A percentile compares a stretch with the other conserved stretches of the same genome.
phyloP scores from a whole-genome alignment of 306 rosid species.

The Cotoneaster glaucophyllus region DNA sequence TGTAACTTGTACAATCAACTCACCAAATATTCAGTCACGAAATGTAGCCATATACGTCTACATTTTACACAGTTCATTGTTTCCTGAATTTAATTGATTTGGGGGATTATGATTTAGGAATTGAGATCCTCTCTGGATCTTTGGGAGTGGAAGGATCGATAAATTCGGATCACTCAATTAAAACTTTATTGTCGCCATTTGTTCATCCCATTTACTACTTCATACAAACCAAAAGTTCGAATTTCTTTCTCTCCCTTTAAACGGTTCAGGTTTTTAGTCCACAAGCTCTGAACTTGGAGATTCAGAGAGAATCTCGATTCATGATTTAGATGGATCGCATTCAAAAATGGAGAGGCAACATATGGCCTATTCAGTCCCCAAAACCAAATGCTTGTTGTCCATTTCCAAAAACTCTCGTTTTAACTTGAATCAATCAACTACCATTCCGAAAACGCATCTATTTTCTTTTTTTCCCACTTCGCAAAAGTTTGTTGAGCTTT shows the following conservation, averaged over 20 bases:
- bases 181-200: too few species aligned
- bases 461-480: not conserved
- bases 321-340: slow-evolving; percentile 38
- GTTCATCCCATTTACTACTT: too few species aligned
- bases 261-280: fast-evolving
- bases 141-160: fast-evolving
- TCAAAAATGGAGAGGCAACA: slow-evolving; percentile 36
- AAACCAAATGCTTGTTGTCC: slow-evolving; percentile 13
- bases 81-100: slow-evolving; percentile 1
- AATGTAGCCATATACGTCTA: not conserved
- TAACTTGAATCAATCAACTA: not conserved
- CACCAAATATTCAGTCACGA: not conserved
- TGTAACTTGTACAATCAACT: not conserved
- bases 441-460: not conserved
- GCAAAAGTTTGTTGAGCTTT: slow-evolving; percentile 12
- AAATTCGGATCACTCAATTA: too few species aligned
- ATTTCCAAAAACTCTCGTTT: not conserved
- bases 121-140: too few species aligned
- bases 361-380: slow-evolving; percentile 16
- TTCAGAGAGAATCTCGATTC: not conserved
- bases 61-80: not conserved
- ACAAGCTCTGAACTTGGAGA: too few species aligned
- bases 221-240: too few species aligned
- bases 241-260: too few species aligned
- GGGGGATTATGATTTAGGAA: not conserved